Evolutionary conservation across 1,139 yeast genomes (phyloP), one percentile per base, ranked within the genome.

Genomic region (Hemisphaericaspora lyxosophila): DNA sequence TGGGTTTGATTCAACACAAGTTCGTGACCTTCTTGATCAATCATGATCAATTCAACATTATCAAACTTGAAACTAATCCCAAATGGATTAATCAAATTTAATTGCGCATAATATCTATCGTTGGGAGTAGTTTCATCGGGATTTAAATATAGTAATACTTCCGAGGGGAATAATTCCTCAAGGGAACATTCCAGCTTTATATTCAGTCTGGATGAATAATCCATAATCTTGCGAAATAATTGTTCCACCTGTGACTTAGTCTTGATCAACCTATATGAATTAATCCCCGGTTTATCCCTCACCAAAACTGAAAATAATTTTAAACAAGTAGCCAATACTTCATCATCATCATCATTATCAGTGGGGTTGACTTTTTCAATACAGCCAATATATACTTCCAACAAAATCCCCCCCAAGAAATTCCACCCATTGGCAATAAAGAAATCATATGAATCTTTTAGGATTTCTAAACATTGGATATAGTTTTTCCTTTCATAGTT

Each of bases 381-480:
- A 50, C 96, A 87, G 33, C 79, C 78, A 25, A 86, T 72, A 53
- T 84, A 88, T 0, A 83, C 66, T 46, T 79, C 80, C 29, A 86
- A 64, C 14, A 90, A 59, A 14, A 75, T 62, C 1, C 81, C 74
- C 0, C 95, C 88, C 55, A 89, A 77, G 30, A 69, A 64, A 41
- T 74, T 75, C 96, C 97, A 89, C 1, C 89, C 88, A 40, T 82
- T 77, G 19, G 72, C 58, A 13, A 76, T 70, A 51, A 84, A 88
- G 42, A 80, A 78, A 29, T 76, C 79, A 34, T 86, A 87, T 3
- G 94, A 79, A 16, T 80, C 77, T 33, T 80, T 78, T 7, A 90
- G 64, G 7, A 85, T 77, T 11, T 73, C 63, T 8, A 81, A 73
- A 1, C 96, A 85, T 32, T 75, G 74, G 28, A 70, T 69, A 48